Base-by-base conservation (phyloP, 2,329 filamentous ascomycete species). In the Penicillium sp. region DNA sequence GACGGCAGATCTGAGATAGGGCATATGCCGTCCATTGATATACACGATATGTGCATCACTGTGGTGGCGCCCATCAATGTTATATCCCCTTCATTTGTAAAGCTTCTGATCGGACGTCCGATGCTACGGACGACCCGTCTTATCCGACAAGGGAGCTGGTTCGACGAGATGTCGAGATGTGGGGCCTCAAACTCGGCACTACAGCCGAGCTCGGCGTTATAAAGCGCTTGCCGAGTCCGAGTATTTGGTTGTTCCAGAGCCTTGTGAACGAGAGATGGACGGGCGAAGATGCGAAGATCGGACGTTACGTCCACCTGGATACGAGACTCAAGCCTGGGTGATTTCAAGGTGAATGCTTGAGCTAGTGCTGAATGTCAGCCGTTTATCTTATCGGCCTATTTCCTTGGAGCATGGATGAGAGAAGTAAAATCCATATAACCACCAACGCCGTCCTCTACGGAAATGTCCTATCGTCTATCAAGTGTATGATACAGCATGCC, bases 131-230 rank as follows among this genome's bases (percentile, higher is more conserved):
- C 37, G 50, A 69, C 68, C 70, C 70, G 70, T 66, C 39, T 64
- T 70, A 73, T 55, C 70, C 70, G 70, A 58, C 24, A 52, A 35
- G 35, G 52, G 46, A 43, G 50, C 40, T 60, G 37, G 40, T 63
- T 55, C 24, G 52, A 50, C 18, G 31, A 37, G 47, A 37, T 50
- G 18, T 11, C 19, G 14, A 11, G 55, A 49, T 40, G 41, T 60
- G 60, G 54, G 60, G 49, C 51, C 22, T 52, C 9, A 5, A 13
- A 27, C n/a, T 24, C 39, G 9, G 39, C 19, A 16, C 9, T 46
- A 24, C 31, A 55, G 43, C 51, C 58, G 53, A 53, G 55, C 53
- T 60, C 51, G 49, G 52, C 36, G 19, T 40, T 16, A 16, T 35
- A 24, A 37, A 35, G 24, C 27, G 52, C 39, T 53, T 52, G 44